Evolutionary conservation across 495 filamentous ascomycete genomes (phyloP).

Genomic region (Podospora comata): DNA sequence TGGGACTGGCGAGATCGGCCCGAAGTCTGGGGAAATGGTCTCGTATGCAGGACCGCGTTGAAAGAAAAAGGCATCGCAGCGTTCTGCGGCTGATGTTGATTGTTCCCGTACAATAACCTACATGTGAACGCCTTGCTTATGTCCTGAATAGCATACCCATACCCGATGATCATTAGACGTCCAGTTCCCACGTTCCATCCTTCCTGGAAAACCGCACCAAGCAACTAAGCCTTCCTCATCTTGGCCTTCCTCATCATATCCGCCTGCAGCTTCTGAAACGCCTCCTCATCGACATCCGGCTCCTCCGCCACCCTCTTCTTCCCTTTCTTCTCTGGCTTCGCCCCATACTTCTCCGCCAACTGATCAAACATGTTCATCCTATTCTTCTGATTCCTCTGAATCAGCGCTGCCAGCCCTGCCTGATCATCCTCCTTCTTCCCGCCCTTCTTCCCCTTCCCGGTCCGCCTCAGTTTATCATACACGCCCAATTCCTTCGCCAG

Average conservation of each 20-base stretch:
- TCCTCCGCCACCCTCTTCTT: constrained; percentile 48
- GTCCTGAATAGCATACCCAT: not conserved
- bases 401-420: constrained; percentile 42
- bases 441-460: constrained; percentile 44
- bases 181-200: not conserved
- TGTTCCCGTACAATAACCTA: not conserved
- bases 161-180: not conserved
- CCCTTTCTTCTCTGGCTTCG: constrained; percentile 38
- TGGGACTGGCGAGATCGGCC: not conserved
- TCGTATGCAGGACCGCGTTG: not conserved
- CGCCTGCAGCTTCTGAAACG: constrained; percentile 53
- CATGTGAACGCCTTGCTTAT: not conserved
- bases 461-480: constrained; percentile 53
- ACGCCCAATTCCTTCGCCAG: constrained; percentile 67
- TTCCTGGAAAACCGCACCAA: not conserved
- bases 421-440: constrained; percentile 47
- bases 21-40: not conserved
- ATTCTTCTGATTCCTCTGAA: constrained; percentile 38
- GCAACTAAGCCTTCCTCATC: constrained; percentile 26
- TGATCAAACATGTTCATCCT: constrained; percentile 56
- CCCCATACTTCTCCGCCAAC: constrained; percentile 72
- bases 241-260: constrained; percentile 44
- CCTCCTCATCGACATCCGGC: constrained; percentile 64
- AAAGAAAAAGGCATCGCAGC: not conserved
- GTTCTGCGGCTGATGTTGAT: not conserved